phyloP scores from a whole-genome alignment of 2,329 filamentous ascomycete species.

The Dothistroma pini region DNA sequence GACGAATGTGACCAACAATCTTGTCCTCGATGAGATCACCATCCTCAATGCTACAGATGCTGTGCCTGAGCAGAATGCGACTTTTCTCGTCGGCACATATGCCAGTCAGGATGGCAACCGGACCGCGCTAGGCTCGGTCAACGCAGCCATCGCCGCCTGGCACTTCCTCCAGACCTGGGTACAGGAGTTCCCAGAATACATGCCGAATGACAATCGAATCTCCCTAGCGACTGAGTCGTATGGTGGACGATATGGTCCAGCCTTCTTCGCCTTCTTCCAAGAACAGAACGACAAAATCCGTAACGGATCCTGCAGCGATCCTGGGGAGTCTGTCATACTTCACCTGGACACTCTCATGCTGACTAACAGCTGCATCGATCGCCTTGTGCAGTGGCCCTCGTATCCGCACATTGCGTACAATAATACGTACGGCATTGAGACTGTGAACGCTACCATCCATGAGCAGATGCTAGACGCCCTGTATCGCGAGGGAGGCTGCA shows the following conservation, averaged over 20 bases:
- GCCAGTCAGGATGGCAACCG: conserved; percentile 43
- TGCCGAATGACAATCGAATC: conserved; percentile 55
- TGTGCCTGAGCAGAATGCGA: conserved; percentile 49
- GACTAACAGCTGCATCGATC: conserved; percentile 53
- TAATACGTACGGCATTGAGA: conserved; percentile 56
- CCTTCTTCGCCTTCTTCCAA: conserved; percentile 55
- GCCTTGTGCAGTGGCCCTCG: conserved; percentile 44
- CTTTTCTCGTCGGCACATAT: conserved; percentile 54
- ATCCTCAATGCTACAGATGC: conserved; percentile 18
- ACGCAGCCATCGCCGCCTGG: conserved; percentile 55
- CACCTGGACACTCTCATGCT: conserved; percentile 50
- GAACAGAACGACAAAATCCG: conserved; percentile 53
- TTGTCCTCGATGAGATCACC: conserved; percentile 17
- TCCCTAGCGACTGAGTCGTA: conserved; percentile 48
- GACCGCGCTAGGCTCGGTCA: conserved; percentile 50
- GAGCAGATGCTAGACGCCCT: conserved; percentile 44
- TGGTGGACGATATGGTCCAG: conserved; percentile 60
- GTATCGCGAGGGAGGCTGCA: conserved; percentile 48
- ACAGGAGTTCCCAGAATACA: conserved; percentile 62
- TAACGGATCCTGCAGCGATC: conserved; percentile 35
- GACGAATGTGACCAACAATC: conserved; percentile 37
- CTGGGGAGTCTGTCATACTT: conserved; percentile 37
- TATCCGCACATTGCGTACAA: conserved; percentile 53
- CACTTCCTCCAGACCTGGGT: conserved; percentile 61
- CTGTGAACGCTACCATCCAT: conserved; percentile 49